phyloP scores from a whole-genome alignment of 2,329 filamentous ascomycete genomes.

The Fusarium praegraminearum region DNA sequence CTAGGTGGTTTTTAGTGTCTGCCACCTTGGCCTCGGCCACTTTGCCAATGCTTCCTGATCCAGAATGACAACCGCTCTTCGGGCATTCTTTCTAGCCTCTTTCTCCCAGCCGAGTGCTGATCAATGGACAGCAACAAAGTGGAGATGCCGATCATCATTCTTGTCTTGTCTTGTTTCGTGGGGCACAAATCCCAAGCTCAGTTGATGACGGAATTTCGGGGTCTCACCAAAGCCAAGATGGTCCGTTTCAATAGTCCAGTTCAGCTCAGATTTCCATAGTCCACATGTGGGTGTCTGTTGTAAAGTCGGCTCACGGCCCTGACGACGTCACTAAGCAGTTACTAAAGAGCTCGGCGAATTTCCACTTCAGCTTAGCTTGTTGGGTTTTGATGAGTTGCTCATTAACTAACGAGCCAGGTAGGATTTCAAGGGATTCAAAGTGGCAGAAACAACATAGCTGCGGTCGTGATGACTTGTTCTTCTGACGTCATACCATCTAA shows the following conservation, averaged over 20 bases:
- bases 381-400: slow-evolving; percentile 16
- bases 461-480: slow-evolving; percentile 15
- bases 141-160: slow-evolving; percentile 32
- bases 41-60: slow-evolving; percentile 20
- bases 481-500: slow-evolving; percentile 29
- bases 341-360: slow-evolving; percentile 15
- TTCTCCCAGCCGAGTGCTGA: slow-evolving; percentile 26
- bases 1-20: neutral
- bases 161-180: slow-evolving; percentile 13
- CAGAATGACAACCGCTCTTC: slow-evolving; percentile 16
- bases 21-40: slow-evolving; percentile 24
- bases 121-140: slow-evolving; percentile 16
- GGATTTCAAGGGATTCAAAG: neutral
- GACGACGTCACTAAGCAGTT: slow-evolving; percentile 25
- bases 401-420: slow-evolving; percentile 2
- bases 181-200: slow-evolving; percentile 1
- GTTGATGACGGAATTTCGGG: slow-evolving; percentile 34
- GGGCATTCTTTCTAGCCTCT: slow-evolving; percentile 5
- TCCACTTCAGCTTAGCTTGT: slow-evolving; percentile 1
- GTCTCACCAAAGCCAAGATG: slow-evolving; percentile 11
- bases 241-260: slow-evolving; percentile 11
- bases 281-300: neutral
- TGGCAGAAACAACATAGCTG: slow-evolving; percentile 9
- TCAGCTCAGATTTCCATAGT: neutral
- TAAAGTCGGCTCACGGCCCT: slow-evolving; percentile 17